phyloP scores from a whole-genome alignment of 2,329 filamentous ascomycete genomes.

The Talaromyces sp. region DNA sequence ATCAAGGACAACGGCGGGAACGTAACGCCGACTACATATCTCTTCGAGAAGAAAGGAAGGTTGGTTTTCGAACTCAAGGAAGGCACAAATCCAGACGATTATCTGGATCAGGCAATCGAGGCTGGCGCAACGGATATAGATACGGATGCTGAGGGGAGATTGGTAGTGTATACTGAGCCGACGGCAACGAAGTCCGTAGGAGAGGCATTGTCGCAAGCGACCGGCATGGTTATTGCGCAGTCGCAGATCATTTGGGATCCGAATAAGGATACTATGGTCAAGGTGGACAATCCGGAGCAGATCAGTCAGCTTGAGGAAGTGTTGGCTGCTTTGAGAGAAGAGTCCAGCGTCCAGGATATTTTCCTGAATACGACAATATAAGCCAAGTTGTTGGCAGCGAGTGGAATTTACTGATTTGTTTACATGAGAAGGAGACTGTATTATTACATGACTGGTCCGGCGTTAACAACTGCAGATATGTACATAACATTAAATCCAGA shows the following conservation, averaged over 20 bases:
- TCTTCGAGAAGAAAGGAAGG: slow-evolving; percentile 78
- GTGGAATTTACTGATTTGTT: neutral
- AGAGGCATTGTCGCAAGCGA: slow-evolving; percentile 58
- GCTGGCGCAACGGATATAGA: slow-evolving; percentile 62
- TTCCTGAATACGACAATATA: slow-evolving; percentile 61
- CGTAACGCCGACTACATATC: slow-evolving; percentile 70
- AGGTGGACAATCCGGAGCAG: slow-evolving; percentile 56
- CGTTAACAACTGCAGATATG: neutral
- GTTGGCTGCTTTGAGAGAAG: slow-evolving; percentile 54
- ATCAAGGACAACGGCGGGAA: slow-evolving; percentile 70
- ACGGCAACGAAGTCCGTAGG: slow-evolving; percentile 61
- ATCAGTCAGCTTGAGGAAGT: slow-evolving; percentile 59
- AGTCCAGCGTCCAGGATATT: slow-evolving; percentile 70
- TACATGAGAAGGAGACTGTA: neutral
- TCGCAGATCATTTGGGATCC: slow-evolving; percentile 82
- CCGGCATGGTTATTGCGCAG: slow-evolving; percentile 65
- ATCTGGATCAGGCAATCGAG: slow-evolving; percentile 78
- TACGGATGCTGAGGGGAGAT: slow-evolving; percentile 62
- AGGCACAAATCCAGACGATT: slow-evolving; percentile 60
- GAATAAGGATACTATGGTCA: slow-evolving; percentile 72
- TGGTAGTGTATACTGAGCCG: slow-evolving; percentile 69
- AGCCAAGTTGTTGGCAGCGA: neutral
- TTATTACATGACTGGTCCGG: neutral
- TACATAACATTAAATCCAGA: neutral
- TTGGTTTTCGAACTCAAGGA: slow-evolving; percentile 64